Conservation (phyloP, 2,329 filamentous ascomycete species). For the Byssoonygena ceratinophila region DNA sequence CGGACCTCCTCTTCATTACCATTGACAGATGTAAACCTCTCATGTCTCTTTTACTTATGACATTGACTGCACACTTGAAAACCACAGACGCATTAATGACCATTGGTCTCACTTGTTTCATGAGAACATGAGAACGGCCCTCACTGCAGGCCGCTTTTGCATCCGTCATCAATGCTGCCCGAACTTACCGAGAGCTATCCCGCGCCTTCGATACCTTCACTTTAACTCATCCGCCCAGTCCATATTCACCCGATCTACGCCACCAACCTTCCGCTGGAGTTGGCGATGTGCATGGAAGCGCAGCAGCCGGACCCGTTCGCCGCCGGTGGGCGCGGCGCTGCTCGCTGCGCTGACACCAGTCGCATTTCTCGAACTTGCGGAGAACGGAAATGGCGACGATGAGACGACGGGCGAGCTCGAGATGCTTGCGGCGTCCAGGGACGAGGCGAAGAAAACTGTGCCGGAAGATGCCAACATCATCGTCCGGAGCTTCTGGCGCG, state of each 20-base stretch:
- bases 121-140: slow-evolving; percentile 42
- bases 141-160: slow-evolving; percentile 42
- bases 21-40: no score
- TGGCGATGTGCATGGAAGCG: slow-evolving; percentile 18
- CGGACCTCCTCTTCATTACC: no score
- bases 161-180: slow-evolving; percentile 32
- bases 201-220: slow-evolving; percentile 1
- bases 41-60: background rate
- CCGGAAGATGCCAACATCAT: slow-evolving; percentile 52
- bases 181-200: slow-evolving; percentile 9
- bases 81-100: slow-evolving; percentile 8
- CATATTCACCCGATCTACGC: background rate
- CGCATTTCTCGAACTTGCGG: slow-evolving; percentile 49
- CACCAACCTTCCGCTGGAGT: slow-evolving; percentile 10
- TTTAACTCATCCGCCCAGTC: background rate
- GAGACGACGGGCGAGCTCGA: slow-evolving; percentile 65
- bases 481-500: slow-evolving; percentile 45
- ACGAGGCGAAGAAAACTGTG: slow-evolving; percentile 63
- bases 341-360: slow-evolving; percentile 45
- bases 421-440: slow-evolving; percentile 73
- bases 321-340: slow-evolving; percentile 16
- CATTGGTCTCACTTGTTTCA: slow-evolving; percentile 4
- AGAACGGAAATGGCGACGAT: slow-evolving; percentile 39
- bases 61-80: background rate
- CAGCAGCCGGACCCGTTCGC: background rate